phyloP scores from a whole-genome alignment of 2,329 filamentous ascomycete genomes.

The Aspergillus ustus region DNA sequence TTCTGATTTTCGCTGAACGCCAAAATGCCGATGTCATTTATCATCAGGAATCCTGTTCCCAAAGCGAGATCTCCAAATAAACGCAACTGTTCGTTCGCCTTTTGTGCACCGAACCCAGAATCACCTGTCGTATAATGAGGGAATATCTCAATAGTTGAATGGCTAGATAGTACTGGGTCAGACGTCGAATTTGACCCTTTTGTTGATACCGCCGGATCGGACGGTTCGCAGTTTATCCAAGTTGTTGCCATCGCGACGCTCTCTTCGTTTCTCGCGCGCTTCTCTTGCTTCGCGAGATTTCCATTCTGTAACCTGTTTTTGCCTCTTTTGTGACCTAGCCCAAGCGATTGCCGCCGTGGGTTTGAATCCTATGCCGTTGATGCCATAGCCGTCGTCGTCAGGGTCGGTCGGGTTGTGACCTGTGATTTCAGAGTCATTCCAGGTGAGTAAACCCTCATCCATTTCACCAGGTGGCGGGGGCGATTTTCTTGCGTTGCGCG shows the following conservation, averaged over 20 bases:
- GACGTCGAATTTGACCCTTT: slow-evolving; percentile 48
- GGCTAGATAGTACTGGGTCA: slow-evolving; percentile 13
- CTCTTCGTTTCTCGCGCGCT: slow-evolving; percentile 60
- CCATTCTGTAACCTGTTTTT: slow-evolving; percentile 65
- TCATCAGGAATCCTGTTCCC: slow-evolving; percentile 17
- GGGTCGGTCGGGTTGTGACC: slow-evolving; percentile 61
- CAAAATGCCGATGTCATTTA: slow-evolving; percentile 14
- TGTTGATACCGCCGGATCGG: slow-evolving; percentile 38
- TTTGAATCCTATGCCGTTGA: slow-evolving; percentile 67
- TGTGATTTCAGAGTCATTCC: slow-evolving; percentile 67
- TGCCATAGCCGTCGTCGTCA: slow-evolving; percentile 65
- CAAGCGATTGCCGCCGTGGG: slow-evolving; percentile 64
- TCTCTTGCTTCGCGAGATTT: slow-evolving; percentile 62
- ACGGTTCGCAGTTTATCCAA: slow-evolving; percentile 33
- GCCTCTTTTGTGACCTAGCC: slow-evolving; percentile 59
- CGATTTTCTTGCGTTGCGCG: slow-evolving; percentile 36
- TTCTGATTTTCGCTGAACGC: slow-evolving; percentile 19
- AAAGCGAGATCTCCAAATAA: slow-evolving; percentile 18
- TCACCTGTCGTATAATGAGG: not conserved
- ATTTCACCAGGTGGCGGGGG: slow-evolving; percentile 36
- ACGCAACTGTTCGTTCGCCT: slow-evolving; percentile 13
- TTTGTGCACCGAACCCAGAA: slow-evolving; percentile 15
- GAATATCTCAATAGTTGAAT: not conserved
- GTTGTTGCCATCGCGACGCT: slow-evolving; percentile 49
- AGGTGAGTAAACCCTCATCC: slow-evolving; percentile 47